Evolutionary conservation across 495 filamentous ascomycete genomes (phyloP), one percentile per base, ranked within the genome.

Genomic region (Talaromyces stipitatus): DNA sequence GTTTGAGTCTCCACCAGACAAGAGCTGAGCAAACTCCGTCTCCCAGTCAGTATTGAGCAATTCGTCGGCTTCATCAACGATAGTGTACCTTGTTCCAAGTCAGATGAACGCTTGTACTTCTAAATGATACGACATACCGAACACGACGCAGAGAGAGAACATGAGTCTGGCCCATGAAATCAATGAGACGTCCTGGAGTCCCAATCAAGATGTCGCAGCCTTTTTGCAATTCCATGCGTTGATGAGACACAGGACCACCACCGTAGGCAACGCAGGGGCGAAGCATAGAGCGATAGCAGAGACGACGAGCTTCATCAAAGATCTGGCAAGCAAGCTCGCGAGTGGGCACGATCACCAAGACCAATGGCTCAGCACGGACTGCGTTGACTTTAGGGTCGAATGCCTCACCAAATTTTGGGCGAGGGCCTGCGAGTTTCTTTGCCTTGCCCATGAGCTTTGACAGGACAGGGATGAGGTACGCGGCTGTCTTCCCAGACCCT

Each of bases 401-500:
- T 0, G 73, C 75, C 1, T 64, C 58, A 0, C 60, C 73, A 2
- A 81, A 66, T 58, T 82, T 82, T 0, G 92, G 91, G 26, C 91
- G 88, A 47, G 84, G 78, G 14, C 87, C 91, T 1, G 84, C 83
- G 2, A 95, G 73, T 69, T 89, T 89, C 69, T 87, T 91, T 0
- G 86, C 89, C 72, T 97, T 97, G 23, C 94, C 94, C 90, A 96
- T 95, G 26, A 97, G 69, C 69, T 89, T 83, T 32, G 91, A 95
- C 38, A 97, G 61, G 45, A 94, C 89, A 0, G 94, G 94, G 56
- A 97, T 85, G 2, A 98, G 68, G 64, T 91, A 98, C 0, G 94
- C 91, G 0, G 86, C 94, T 1, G 94, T 98, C 75, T 98, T 98
- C 55, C 94, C 94, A 36, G 92, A 96, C 22, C 94, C 92, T 97